Conservation (phyloP, 1,284 basidiomycete species). For the Fomitopsis schrenkii region DNA sequence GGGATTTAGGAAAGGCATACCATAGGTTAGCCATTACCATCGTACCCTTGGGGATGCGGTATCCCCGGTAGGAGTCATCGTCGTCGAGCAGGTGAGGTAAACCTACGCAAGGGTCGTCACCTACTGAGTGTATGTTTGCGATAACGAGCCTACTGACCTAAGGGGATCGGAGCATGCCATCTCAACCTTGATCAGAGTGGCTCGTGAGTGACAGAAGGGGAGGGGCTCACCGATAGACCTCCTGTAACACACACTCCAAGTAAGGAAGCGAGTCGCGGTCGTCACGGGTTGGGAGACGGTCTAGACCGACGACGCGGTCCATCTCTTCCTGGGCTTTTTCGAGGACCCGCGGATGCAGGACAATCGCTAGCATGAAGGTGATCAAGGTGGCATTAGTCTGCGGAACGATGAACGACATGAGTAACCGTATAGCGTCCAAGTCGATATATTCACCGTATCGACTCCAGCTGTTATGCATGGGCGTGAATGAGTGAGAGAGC, state of each 20-base stretch:
- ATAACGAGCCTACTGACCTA: background rate
- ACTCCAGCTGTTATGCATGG: slow-evolving; percentile 17
- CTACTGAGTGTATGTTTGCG: too few species aligned
- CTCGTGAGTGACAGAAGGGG: too few species aligned
- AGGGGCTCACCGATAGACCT: slow-evolving; percentile 36
- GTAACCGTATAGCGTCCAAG: background rate
- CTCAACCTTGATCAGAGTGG: background rate
- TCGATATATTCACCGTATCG: slow-evolving; percentile 16
- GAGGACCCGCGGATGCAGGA: slow-evolving; percentile 12
- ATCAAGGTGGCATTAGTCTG: slow-evolving; percentile 34
- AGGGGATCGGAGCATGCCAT: slow-evolving; percentile 12
- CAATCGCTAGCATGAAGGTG: slow-evolving; percentile 13
- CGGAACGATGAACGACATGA: background rate
- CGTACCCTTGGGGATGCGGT: slow-evolving; percentile 39
- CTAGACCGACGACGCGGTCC: slow-evolving; percentile 11
- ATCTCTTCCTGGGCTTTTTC: slow-evolving; percentile 15
- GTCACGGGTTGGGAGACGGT: slow-evolving; percentile 5
- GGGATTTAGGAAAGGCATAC: slow-evolving; percentile 15
- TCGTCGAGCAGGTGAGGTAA: slow-evolving; percentile 27
- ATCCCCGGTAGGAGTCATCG: slow-evolving; percentile 43
- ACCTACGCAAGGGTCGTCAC: background rate
- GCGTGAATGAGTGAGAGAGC: too few species aligned
- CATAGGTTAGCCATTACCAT: slow-evolving; percentile 46
- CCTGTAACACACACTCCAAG: slow-evolving; percentile 42
- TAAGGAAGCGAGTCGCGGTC: slow-evolving; percentile 23